Evolutionary conservation across 2,329 filamentous ascomycete genomes (phyloP), one percentile per base, ranked within the genome.

Genomic region (Scleromitrula shiraiana): DNA sequence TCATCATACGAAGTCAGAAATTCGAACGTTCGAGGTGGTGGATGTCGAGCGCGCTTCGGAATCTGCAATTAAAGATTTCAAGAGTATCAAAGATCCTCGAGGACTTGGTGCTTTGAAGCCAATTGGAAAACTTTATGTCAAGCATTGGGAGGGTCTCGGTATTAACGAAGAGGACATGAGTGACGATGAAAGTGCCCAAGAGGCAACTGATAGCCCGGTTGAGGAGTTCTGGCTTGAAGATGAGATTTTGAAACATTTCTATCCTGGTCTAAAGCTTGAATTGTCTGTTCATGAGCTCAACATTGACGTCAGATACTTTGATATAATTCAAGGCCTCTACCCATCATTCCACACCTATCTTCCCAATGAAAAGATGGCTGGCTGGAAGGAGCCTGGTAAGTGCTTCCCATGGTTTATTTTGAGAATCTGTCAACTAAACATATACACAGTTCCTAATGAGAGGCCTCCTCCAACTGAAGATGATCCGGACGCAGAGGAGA

Each of bases 171-270:
- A 59, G 37, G 63, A 64, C 26, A 48, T 50, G 26, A 56, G 57
- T 5, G 54, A 60, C 56, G 33, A 56, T 32, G 41, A 54, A 26
- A 55, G 60, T 50, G 41, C 59, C n/a, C 19, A 52, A 22, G 41
- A 54, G 15, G 45, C 48, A 9, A 51, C 51, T 7, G 56, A 65
- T 14, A 36, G 53, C n/a, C 53, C 63, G 36, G 70, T 80, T 26
- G 70, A 70, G 32, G 65, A 64, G 10, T 82, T 94, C 54, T 78
- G 85, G 59, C 61, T 95, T 3, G 89, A 95, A 51, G 75, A 79
- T 22, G 64, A 73, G 4, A 63, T 78, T 2, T 65, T 85, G 15
- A 51, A 69, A 23, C 68, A 77, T 47, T 77, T 85, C 59, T 75
- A 77, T 50, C 64, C 74, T 0, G 86, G 88, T 0, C 77, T 84